Evolutionary conservation across 106 monocot species (phyloP).

Genomic region (Triglochin maritima): DNA sequence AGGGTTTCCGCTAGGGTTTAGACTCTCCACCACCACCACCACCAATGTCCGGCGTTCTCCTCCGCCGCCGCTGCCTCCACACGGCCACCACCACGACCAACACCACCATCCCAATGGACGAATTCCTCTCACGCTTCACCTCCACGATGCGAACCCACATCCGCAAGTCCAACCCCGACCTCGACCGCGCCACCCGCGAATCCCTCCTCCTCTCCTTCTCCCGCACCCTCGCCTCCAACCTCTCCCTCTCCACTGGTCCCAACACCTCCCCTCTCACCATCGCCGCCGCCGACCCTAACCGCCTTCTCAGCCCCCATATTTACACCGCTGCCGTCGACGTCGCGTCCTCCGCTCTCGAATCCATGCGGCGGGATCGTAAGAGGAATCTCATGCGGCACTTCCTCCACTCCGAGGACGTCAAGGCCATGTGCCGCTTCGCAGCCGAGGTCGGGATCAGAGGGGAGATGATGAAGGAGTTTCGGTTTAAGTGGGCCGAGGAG

Average conservation of each 20-base stretch:
- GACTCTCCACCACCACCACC: too few species aligned
- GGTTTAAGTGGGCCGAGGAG: conserved; percentile 90
- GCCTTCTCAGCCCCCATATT: conserved; percentile 73
- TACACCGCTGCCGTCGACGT: conserved; percentile 58
- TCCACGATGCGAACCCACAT: conserved; percentile 46
- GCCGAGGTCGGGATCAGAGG: conserved; percentile 71
- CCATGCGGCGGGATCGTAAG: conserved; percentile 51
- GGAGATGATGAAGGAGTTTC: conserved; percentile 55
- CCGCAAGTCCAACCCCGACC: conserved; percentile 37
- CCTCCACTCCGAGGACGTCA: conserved; percentile 74
- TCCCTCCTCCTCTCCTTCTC: conserved; percentile 72
- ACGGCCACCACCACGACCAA: too few species aligned
- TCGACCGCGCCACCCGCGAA: conserved; percentile 34
- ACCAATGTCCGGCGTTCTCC: too few species aligned
- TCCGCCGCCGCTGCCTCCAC: too few species aligned
- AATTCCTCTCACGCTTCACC: conserved; percentile 88
- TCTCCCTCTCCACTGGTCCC: background rate
- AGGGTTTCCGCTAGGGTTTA: too few species aligned
- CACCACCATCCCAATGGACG: conserved; percentile 27
- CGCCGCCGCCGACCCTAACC: conserved; percentile 46
- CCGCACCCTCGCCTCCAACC: conserved; percentile 41
- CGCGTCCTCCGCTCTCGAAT: conserved; percentile 40
- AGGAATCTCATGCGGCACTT: conserved; percentile 62
- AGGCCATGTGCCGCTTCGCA: conserved; percentile 88
- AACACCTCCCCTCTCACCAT: background rate